Base-by-base conservation (phyloP, 1,284 basidiomycete species). In the Ceratobasidium sp. region DNA sequence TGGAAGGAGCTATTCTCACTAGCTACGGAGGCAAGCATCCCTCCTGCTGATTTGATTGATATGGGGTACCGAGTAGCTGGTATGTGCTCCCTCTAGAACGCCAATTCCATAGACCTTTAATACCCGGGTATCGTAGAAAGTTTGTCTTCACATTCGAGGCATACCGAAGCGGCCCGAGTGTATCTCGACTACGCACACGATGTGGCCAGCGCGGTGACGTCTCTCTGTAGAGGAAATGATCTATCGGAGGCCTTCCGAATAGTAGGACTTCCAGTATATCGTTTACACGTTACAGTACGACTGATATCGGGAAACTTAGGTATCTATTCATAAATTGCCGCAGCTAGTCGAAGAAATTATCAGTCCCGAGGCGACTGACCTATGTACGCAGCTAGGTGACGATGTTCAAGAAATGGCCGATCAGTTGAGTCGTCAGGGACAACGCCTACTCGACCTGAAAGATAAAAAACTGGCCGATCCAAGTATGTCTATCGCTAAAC, bases 1-100 rank as follows among this genome's bases (percentile, higher is more conserved):
- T 98, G 97, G 96, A 91, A 93, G 81, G 95, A 96, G 81, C 87
- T 97, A 0, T 97, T 98, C 83, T 91, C 93, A n/a, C 85, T 97
- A 23, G 93, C 93, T 0, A 81, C 89, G 80, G 85, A 86, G 80
- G 84, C 86, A 81, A 81, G 86, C 15, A 79, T 87, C 17, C 77
- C 86, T 0, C 84, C 85, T 17, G 90, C 92, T 15, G 90, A 91
- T 42, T 82, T 95, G 17, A 83, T 86, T 26, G 88, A 88, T 2
- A 90, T 91, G 83, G 93, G 90, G 13, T 91, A 93, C 84, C 90
- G 94, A 44, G 87, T 96, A 9, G 91, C 94, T 68, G 94, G 94
- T 94, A 78, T 59, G 89, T 80, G 61, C 12, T 10, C 20, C n/a
- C 84, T 33, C 28, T 46, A n/a, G 77, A 33, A 33, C 17, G 44